Evolutionary conservation across 257 asterid species (phyloP).

Genomic region (Rubia yunnanensis): DNA sequence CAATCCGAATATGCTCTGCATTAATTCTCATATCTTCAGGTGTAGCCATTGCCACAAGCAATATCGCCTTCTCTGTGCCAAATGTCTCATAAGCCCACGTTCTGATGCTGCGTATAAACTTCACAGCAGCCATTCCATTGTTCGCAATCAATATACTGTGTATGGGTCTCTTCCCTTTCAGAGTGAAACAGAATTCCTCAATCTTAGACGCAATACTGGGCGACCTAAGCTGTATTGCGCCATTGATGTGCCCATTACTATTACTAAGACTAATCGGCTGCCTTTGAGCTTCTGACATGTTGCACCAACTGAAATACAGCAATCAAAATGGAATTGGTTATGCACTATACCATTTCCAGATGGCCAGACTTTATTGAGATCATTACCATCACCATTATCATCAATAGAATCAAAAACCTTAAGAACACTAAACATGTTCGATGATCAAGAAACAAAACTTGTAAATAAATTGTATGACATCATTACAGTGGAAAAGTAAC

Average conservation of each 20-base stretch:
- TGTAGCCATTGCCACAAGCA: conserved; percentile 98
- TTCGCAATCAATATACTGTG: conserved; percentile 93
- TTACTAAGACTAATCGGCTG: conserved; percentile 35
- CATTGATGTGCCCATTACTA: conserved; percentile 43
- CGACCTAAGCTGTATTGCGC: conserved; percentile 55
- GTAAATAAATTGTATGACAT: not conserved
- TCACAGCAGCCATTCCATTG: conserved; percentile 99
- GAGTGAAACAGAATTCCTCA: conserved; percentile 71
- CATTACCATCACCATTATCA: no score
- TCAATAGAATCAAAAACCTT: not conserved
- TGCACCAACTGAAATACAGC: conserved; percentile 34
- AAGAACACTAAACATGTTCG: not conserved
- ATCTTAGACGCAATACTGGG: conserved; percentile 45
- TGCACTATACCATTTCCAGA: not conserved
- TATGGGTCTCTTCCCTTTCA: conserved; percentile 75
- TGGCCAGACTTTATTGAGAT: not conserved
- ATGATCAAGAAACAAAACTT: not conserved
- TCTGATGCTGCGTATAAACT: conserved; percentile 88
- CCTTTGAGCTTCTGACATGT: conserved; percentile 96
- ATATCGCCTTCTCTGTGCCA: conserved; percentile 92
- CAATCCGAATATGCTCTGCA: conserved; percentile 98
- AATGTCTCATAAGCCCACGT: conserved; percentile 99
- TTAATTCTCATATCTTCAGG: conserved; percentile 99
- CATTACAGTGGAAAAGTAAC: not conserved
- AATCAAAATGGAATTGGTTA: conserved; percentile 2